Percentiles rank a stretch among this genome's conserved stretches.
These are phyloP conservation scores for Thuidium tamariscinum DNA, from an alignment of 225 moss, liverwort and hornwort species.

Conservation along the genomic window DNA sequence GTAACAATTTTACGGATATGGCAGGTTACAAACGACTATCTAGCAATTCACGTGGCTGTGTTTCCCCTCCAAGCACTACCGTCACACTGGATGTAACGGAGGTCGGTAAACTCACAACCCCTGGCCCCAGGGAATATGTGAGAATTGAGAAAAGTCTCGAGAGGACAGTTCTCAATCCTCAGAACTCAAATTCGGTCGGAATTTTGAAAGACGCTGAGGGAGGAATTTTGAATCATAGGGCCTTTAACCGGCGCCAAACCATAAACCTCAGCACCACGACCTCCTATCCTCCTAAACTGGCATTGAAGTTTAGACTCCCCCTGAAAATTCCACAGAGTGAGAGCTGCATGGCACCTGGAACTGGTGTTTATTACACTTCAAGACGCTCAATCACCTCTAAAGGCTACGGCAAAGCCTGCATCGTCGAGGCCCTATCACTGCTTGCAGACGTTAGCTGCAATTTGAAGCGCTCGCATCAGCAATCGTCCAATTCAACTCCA, in stretches of 20 bases:
- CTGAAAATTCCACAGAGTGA: background rate
- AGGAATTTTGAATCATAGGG: background rate
- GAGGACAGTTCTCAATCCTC: background rate
- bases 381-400: slow-evolving; percentile 11
- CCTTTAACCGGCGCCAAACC: background rate
- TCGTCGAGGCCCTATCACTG: slow-evolving; percentile 25
- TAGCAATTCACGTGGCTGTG: background rate
- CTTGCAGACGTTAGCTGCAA: slow-evolving; percentile 38
- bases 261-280: background rate
- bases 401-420: slow-evolving; percentile 3
- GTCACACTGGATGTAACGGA: background rate
- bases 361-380: slow-evolving; percentile 22
- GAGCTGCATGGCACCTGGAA: slow-evolving; percentile 2
- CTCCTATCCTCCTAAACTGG: background rate
- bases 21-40: background rate
- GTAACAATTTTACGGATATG: background rate
- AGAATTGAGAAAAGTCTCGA: background rate
- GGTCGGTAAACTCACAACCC: background rate
- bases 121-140: background rate
- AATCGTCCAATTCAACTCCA: background rate
- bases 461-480: background rate
- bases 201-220: background rate
- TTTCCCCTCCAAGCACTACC: background rate
- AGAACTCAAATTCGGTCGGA: background rate
- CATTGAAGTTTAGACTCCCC: background rate